Percentiles rank a stretch among this genome's conserved stretches.
Evolutionary conservation across 768 basidiomycete species (phyloP).

Genomic region (Hygrophorus pudorinus): DNA sequence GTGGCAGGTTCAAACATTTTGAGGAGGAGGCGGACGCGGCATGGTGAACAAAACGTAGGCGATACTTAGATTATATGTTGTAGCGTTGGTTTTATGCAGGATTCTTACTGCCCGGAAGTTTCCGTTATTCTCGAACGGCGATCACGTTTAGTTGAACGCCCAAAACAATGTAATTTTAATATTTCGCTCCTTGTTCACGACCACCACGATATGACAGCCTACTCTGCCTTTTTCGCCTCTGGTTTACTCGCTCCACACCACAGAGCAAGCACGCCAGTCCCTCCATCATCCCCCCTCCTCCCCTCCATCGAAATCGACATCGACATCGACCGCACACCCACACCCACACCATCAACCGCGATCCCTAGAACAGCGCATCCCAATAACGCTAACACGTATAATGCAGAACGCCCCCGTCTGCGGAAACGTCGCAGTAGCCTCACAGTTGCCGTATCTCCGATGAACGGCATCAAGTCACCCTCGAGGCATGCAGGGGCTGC

Average conservation of each 20-base stretch:
- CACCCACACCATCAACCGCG: slow-evolving; percentile 21
- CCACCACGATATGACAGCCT: slow-evolving; percentile 38
- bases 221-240: slow-evolving; percentile 64
- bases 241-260: slow-evolving; percentile 49
- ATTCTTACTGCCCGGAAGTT: no score
- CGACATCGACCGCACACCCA: slow-evolving; percentile 21
- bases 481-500: slow-evolving; percentile 40
- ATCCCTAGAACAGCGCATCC: slow-evolving; percentile 14
- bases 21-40: no score
- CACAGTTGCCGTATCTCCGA: slow-evolving; percentile 42
- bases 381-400: slow-evolving; percentile 12
- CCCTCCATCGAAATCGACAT: slow-evolving; percentile 23
- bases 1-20: no score
- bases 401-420: slow-evolving; percentile 28
- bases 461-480: slow-evolving; percentile 50
- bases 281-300: slow-evolving; percentile 13
- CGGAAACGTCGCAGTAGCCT: slow-evolving; percentile 58
- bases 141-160: no score
- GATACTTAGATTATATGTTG: no score
- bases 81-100: no score
- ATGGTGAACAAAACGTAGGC: no score
- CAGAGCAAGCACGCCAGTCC: slow-evolving; percentile 5
- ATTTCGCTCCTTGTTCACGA: no score
- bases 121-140: no score
- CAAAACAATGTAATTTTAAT: no score